Evolutionary conservation across 495 filamentous ascomycete species (phyloP).

Genomic region (Lepidopterella palustris): DNA sequence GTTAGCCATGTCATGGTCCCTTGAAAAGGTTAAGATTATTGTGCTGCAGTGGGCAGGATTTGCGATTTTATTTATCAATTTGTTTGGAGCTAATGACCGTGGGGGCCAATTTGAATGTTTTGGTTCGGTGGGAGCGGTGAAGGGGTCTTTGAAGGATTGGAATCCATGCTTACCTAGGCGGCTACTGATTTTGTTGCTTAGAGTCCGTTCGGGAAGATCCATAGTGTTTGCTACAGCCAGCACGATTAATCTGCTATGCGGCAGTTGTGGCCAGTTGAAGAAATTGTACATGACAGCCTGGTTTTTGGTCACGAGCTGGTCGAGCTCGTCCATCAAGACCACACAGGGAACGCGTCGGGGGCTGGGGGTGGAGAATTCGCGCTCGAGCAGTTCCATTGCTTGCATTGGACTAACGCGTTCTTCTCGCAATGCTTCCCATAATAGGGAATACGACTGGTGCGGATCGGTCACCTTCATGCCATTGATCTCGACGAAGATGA

Average conservation of each 20-base stretch:
- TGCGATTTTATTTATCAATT: conserved; percentile 1
- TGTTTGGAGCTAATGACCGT: conserved; percentile 11
- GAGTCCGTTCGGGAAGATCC: conserved; percentile 93
- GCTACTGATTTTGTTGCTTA: conserved; percentile 96
- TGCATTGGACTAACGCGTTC: conserved; percentile 90
- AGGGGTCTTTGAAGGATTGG: conserved; percentile 19
- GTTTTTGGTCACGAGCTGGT: conserved; percentile 94
- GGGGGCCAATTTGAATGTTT: conserved; percentile 1
- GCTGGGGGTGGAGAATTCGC: conserved; percentile 83
- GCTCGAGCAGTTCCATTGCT: conserved; percentile 81
- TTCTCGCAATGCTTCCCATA: conserved; percentile 94
- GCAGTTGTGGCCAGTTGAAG: conserved; percentile 97
- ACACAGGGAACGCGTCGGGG: conserved; percentile 92
- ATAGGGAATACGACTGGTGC: conserved; percentile 87
- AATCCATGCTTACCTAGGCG: conserved; percentile 53
- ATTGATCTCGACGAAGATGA: conserved; percentile 99
- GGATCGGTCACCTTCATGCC: conserved; percentile 99
- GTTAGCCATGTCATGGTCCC: not conserved
- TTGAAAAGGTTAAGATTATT: not conserved
- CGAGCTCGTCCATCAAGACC: conserved; percentile 97
- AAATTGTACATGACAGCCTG: conserved; percentile 99
- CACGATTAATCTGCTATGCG: conserved; percentile 87
- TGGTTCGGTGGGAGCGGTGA: too few species aligned
- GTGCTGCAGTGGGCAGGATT: not conserved
- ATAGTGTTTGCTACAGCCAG: conserved; percentile 98